Conservation (phyloP, 441 rosid genomes). For the Pelargonium myrrhifolium region DNA sequence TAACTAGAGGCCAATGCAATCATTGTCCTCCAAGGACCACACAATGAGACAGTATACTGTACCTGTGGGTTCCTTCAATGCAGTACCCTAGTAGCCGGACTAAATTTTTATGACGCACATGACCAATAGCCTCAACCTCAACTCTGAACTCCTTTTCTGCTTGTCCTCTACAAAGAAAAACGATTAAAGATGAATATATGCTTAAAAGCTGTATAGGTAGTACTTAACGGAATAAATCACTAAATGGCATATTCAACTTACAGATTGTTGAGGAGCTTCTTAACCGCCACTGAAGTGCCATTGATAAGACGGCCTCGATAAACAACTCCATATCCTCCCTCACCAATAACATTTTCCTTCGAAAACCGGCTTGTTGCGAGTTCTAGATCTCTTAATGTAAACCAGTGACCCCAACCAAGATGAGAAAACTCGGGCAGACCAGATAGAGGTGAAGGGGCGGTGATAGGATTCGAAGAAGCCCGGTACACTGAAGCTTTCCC, state of each 20-base stretch:
- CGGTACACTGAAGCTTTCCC: constrained; percentile 42
- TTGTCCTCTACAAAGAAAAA: constrained; percentile 56
- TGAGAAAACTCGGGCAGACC: constrained; percentile 86
- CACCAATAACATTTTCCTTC: constrained; percentile 80
- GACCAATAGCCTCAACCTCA: constrained; percentile 96
- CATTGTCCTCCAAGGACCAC: background rate
- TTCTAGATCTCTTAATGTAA: constrained; percentile 88
- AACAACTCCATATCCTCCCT: constrained; percentile 95
- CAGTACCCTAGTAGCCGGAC: constrained; percentile 96
- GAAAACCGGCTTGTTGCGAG: constrained; percentile 79
- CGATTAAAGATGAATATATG: background rate
- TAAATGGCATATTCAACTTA: constrained; percentile 31
- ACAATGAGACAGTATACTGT: background rate
- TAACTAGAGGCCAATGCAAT: background rate
- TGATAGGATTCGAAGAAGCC: constrained; percentile 52
- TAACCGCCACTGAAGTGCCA: constrained; percentile 78
- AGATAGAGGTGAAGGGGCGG: constrained; percentile 74
- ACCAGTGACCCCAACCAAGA: constrained; percentile 99
- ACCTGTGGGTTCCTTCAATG: constrained; percentile 96
- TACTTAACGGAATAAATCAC: background rate
- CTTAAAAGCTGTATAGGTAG: background rate
- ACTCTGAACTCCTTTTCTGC: constrained; percentile 92
- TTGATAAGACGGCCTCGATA: constrained; percentile 67
- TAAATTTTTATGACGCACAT: constrained; percentile 93
- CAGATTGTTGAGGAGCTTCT: constrained; percentile 82